Conservation (phyloP, 129 eudicot species). For the Arctium lappa region DNA sequence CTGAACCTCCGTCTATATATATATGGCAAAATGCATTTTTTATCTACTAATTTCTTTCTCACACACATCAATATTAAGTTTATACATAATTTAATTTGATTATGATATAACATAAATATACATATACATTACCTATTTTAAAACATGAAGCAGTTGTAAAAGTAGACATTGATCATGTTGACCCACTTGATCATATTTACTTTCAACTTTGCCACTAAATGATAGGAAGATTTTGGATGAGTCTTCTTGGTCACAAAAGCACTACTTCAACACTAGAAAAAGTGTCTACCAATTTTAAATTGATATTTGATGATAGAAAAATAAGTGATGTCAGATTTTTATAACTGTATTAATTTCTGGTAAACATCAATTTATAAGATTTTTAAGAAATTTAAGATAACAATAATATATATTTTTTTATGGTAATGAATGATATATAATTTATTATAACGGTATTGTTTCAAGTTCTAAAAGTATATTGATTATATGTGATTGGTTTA, state of each 20-base stretch:
- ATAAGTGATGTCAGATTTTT: background rate
- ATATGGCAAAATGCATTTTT: too few relatives aligned
- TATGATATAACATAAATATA: too few relatives aligned
- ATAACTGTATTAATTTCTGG: background rate
- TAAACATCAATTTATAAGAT: background rate
- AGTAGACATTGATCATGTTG: conserved; percentile 7
- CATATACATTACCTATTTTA: too few relatives aligned
- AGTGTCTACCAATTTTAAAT: background rate
- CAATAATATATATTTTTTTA: background rate
- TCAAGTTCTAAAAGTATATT: background rate
- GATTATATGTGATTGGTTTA: background rate
- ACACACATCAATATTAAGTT: too few relatives aligned
- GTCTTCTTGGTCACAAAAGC: conserved; percentile 31
- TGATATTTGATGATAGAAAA: background rate
- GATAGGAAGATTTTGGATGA: conserved; percentile 22
- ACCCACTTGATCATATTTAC: conserved; percentile 9
- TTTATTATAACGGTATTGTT: background rate
- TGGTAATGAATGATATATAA: background rate
- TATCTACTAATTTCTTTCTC: too few relatives aligned
- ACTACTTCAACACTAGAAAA: background rate
- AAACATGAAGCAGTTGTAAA: background rate
- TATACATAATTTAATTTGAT: too few relatives aligned
- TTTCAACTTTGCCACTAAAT: conserved; percentile 17
- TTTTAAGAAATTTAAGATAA: background rate
- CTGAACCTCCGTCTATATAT: too few relatives aligned